phyloP scores from a whole-genome alignment of 1,284 basidiomycete species.

The Naganishia sp. region DNA sequence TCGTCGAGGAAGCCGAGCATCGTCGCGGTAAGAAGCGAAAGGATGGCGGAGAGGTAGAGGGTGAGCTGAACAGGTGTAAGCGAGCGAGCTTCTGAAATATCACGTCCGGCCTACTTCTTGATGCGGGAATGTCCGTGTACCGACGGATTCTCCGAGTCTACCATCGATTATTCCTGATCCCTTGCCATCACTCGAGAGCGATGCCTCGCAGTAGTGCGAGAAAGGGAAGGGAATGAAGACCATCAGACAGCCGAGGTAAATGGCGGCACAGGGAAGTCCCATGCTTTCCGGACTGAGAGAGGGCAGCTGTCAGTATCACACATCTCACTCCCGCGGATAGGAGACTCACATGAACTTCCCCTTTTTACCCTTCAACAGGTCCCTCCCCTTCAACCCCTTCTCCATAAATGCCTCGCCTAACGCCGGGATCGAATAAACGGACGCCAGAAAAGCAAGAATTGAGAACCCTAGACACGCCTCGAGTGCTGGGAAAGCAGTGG shows the following conservation, averaged over 20 bases:
- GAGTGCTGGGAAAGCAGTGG: slow-evolving; percentile 49
- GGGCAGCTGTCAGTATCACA: not conserved
- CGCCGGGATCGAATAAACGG: slow-evolving; percentile 71
- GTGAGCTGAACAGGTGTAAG: slow-evolving; percentile 63
- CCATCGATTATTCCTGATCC: slow-evolving; percentile 30
- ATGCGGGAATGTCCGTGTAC: slow-evolving; percentile 71
- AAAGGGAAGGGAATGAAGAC: slow-evolving; percentile 89
- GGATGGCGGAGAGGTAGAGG: slow-evolving; percentile 85
- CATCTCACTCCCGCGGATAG: not conserved
- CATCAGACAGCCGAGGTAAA: slow-evolving; percentile 83
- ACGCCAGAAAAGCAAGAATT: slow-evolving; percentile 71
- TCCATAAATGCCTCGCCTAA: slow-evolving; percentile 72
- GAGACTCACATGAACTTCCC: slow-evolving; percentile 67
- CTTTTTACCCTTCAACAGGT: slow-evolving; percentile 72
- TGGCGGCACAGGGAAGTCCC: slow-evolving; percentile 83
- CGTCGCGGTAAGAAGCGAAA: slow-evolving; percentile 87
- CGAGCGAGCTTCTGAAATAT: slow-evolving; percentile 1
- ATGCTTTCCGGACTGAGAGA: slow-evolving; percentile 82
- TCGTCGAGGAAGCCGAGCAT: slow-evolving; percentile 96
- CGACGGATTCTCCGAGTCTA: slow-evolving; percentile 13
- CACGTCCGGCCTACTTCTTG: slow-evolving; percentile 63
- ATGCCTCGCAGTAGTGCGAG: slow-evolving; percentile 63
- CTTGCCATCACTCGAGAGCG: slow-evolving; percentile 21
- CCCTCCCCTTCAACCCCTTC: slow-evolving; percentile 74
- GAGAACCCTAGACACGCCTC: slow-evolving; percentile 74